Base-by-base conservation (phyloP, 305 asterid genomes). In the Euphrasia arctica region DNA sequence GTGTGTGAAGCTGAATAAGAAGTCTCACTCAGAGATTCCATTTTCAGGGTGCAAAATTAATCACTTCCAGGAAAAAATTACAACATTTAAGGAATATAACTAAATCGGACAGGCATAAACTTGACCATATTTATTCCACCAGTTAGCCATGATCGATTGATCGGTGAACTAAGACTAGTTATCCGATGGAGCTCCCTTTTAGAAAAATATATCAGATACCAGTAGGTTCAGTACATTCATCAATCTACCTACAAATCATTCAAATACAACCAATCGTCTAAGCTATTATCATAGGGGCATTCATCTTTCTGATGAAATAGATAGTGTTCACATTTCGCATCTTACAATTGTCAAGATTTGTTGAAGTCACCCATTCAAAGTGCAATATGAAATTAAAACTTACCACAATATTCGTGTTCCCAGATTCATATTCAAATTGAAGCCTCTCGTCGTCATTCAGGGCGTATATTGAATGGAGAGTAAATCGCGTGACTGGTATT, bases 401-500 rank as follows among this genome's bases (percentile, higher is more conserved):
- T 83, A 90, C 99, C 89, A 83, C 78, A 72, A 93, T 83, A 71
- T 78, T 93, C 42, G 91, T 83, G 87, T 90, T 90, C 75, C 98
- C 97, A 41, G 96, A 88, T 83, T 90, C 98, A 78, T 93, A 93
- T 75, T 93, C 97, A 72, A 93, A 93, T 75, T 84, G 96, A 75
- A 93, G 96, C 79, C 83, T 88, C 82, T 90, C 97, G 64, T 90
- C 94, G 72, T 93, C 97, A 61, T 85, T 79, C 73, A 79, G 70
- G 68, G 95, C 92, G 79, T 90, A 87, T 39, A 93, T 85, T 18
- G 97, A 93, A 60, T 81, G 89, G 62, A 90, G 97, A 58, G 91
- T 84, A 77, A 89, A 87, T 67, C 84, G 83, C 5, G 97, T 87
- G 48, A 87, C 96, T 0, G 98, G 96, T 62, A 93, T 93, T 68